Base-by-base conservation (phyloP, 2,329 filamentous ascomycete species). In the Aureobasidium sp. region DNA sequence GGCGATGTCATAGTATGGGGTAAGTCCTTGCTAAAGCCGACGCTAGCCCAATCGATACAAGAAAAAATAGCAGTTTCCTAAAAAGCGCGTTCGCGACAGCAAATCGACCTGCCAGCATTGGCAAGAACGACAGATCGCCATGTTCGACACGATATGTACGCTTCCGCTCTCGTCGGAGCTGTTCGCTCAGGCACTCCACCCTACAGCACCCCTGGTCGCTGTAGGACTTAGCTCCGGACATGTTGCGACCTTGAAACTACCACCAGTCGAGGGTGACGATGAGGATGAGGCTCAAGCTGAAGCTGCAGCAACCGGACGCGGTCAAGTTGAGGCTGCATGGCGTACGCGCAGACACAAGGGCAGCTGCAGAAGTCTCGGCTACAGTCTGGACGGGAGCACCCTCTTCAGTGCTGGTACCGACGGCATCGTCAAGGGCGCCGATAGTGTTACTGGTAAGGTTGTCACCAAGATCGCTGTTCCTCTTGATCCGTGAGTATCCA, bases 91-190 rank as follows among this genome's bases (percentile, higher is more conserved):
- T 31, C 37, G 51, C 51, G 51, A 55, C 51, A 31, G 17, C 17
- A n/a, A 45, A 57, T 42, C 22, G 53, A n/a, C 27, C n/a, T 45
- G 53, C 29, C 53, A 45, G 51, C 36, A 41, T 55, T 42, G 51
- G 37, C 51, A 36, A 17, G 51, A 42, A 45, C 17, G 44, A 37
- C 9, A 8, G 25, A 47, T 31, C 34, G 29, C 59, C 70, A 95
- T 95, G 90, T 90, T 95, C 72, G 91, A 97, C 75, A 96, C 91
- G 67, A 83, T 96, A 67, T 97, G 93, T 80, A 91, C 89, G 29
- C 84, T 97, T 49, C 91, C 92, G 65, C 85, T 97, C 51, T 84
- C 84, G 63, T 84, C 89, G 62, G 94, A 97, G 71, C 81, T 99
- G 69, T 97, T 99, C 77, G 78, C 90, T 1, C 91, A 96, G 75